These are phyloP conservation scores for Wickerhamiella lipophila DNA, from an alignment of 805 yeast genomes.

Conservation along the genomic window DNA sequence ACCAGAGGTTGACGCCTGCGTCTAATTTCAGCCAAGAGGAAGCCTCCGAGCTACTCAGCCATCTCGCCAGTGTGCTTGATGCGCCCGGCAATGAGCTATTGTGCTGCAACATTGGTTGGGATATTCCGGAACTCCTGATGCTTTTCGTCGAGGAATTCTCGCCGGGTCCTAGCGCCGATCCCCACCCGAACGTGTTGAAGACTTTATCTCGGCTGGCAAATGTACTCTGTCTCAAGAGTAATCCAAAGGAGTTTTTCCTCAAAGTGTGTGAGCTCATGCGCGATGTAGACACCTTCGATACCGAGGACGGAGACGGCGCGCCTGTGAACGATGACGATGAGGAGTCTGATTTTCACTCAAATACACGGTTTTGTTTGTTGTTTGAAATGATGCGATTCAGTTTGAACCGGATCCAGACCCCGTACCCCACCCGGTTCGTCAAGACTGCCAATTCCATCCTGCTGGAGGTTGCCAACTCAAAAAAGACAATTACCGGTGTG, in stretches of 20 bases:
- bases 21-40: conserved; percentile 37
- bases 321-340: conserved; percentile 12
- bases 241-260: conserved; percentile 67
- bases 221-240: conserved; percentile 53
- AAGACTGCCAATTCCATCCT: conserved; percentile 53
- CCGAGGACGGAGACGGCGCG: conserved; percentile 15
- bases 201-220: conserved; percentile 42
- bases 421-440: conserved; percentile 69
- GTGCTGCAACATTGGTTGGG: conserved; percentile 75
- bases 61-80: conserved; percentile 37
- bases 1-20: conserved; percentile 44
- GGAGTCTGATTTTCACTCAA: conserved; percentile 1
- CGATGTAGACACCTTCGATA: conserved; percentile 9
- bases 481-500: conserved; percentile 30
- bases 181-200: conserved; percentile 23
- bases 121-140: conserved; percentile 58
- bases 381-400: conserved; percentile 52
- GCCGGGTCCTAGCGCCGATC: conserved; percentile 8
- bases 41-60: conserved; percentile 24
- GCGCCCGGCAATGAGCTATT: conserved; percentile 33
- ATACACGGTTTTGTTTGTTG: conserved; percentile 48
- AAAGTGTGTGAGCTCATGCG: conserved; percentile 35
- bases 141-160: conserved; percentile 33
- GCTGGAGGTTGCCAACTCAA: conserved; percentile 38
- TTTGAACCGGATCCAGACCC: conserved; percentile 48